Evolutionary conservation across 331 rosid genomes (phyloP), one percentile per base, ranked within the genome.

Genomic region (Pyrus hybrid): DNA sequence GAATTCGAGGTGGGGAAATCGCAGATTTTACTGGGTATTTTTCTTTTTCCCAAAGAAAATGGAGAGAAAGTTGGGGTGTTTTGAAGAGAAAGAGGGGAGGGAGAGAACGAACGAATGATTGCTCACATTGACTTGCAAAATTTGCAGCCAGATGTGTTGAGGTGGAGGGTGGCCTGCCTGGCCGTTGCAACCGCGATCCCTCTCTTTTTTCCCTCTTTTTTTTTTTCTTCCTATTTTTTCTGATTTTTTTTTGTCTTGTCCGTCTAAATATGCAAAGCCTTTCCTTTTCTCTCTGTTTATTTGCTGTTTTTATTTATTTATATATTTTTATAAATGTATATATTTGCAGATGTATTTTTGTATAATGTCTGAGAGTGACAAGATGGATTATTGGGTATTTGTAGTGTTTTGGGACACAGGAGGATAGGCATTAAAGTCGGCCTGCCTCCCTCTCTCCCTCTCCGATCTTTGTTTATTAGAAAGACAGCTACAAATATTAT

Each of bases 181-280:
- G 92, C 88, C 85, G 91, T 87, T 87, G 73, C 75, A 89, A 86
- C 88, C 73, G 87, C 86, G 35, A 32, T 32, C 88, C 82, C 87
- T 21, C 86, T 77, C 71, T 17, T 47, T 65, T 75, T 62, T 78
- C 75, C 33, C 70, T 14, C 7, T 7, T 18, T 7, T 18, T 13
- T 71, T 20, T 22, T n/a, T 11, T 73, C 13, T 67, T 47, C 26
- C 33, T 78, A 13, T 29, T 73, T 51, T 80, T 67, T 79, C 74
- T 64, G 56, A 74, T 58, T 58, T 58, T 32, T 61, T 16, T 68
- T 37, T 23, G 75, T 33, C 49, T 20, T 56, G 8, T 13, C 37
- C 11, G 12, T 20, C 57, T 64, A 72, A 71, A 22, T 78, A 49
- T 64, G 67, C 47, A 41, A 41, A 7, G 60, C 68, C 26, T 25